A percentile compares a stretch with the other conserved stretches of the same genome.
Conservation (phyloP, 192 early-diverging fungal genomes). For the Coemansia sp. region DNA sequence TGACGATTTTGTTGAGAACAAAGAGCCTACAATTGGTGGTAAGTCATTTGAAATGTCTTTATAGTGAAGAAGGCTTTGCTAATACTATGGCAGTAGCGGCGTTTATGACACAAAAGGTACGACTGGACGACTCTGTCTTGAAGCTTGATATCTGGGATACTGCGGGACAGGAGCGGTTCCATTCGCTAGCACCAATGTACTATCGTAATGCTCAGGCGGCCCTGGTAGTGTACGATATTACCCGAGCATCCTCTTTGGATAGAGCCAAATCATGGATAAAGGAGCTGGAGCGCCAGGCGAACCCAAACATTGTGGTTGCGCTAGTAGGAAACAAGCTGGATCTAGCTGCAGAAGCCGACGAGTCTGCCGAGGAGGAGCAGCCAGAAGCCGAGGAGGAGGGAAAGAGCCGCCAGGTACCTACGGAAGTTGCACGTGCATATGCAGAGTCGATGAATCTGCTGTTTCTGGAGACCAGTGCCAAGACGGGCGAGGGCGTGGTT, state of each 20-base stretch:
- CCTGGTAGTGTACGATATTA: constrained; percentile 96
- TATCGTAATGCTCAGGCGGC: constrained; percentile 98
- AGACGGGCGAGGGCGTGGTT: constrained; percentile 78
- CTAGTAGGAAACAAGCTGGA: constrained; percentile 97
- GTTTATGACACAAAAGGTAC: constrained; percentile 90
- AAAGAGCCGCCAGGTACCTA: constrained; percentile 59
- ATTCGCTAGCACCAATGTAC: constrained; percentile 94
- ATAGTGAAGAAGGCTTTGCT: too few relatives aligned
- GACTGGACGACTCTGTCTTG: constrained; percentile 77
- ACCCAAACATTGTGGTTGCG: constrained; percentile 93
- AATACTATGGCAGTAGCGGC: constrained; percentile 54
- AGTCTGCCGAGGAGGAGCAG: neutral
- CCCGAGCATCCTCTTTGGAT: constrained; percentile 77
- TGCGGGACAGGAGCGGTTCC: constrained; percentile 98
- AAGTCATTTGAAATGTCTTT: too few relatives aligned
- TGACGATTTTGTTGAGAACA: constrained; percentile 93
- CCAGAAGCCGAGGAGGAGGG: constrained; percentile 16
- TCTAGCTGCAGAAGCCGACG: constrained; percentile 52
- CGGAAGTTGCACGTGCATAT: constrained; percentile 75
- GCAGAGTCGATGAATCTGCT: constrained; percentile 78
- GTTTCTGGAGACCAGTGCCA: constrained; percentile 88
- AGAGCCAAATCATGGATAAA: constrained; percentile 94
- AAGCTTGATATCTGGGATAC: constrained; percentile 90
- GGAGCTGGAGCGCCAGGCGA: constrained; percentile 94
- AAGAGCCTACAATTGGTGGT: constrained; percentile 96